Conservation (phyloP, 179 eudicot species). For the Beta macrorhiza region DNA sequence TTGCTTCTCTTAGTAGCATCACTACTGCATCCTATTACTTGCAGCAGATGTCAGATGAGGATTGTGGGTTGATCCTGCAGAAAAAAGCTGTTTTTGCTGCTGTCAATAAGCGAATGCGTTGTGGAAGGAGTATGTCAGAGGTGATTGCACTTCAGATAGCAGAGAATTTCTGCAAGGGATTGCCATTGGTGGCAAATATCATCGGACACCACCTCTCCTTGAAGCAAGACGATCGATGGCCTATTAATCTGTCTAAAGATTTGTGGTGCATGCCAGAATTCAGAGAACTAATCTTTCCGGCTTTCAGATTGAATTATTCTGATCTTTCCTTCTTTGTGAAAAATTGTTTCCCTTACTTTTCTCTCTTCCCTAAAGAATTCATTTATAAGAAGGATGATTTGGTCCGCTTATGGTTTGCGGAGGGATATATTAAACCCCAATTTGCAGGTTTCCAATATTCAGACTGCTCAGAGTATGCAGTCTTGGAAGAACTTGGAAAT, state of each 20-base stretch:
- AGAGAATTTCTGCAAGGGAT: constrained; percentile 28
- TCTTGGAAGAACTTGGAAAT: constrained; percentile 17
- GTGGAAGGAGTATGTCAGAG: constrained; percentile 17
- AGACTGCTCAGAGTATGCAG: constrained; percentile 7
- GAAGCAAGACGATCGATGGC: constrained; percentile 26
- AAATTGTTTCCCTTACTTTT: constrained; percentile 29
- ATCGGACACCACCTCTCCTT: constrained; percentile 19
- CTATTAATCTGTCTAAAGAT: constrained; percentile 14
- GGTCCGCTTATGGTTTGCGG: constrained; percentile 34
- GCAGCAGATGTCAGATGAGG: constrained; percentile 19
- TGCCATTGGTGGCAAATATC: constrained; percentile 31
- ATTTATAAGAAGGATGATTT: constrained; percentile 28
- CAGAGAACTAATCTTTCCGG: constrained; percentile 17
- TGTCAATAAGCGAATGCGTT: constrained; percentile 9
- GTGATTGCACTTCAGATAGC: constrained; percentile 11
- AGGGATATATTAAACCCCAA: constrained; percentile 31
- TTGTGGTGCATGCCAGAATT: constrained; percentile 35
- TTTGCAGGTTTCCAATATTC: neutral
- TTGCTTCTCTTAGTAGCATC: neutral
- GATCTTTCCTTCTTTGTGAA: constrained; percentile 24
- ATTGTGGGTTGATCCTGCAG: constrained; percentile 20
- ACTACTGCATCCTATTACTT: constrained; percentile 17
- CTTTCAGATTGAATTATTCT: constrained; percentile 27
- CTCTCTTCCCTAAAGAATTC: constrained; percentile 27
- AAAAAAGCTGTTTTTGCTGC: neutral